Percentiles rank a stretch among this genome's conserved stretches.
Evolutionary conservation across 345 rosid species (phyloP).

Genomic region (Lenwebbia sp.): DNA sequence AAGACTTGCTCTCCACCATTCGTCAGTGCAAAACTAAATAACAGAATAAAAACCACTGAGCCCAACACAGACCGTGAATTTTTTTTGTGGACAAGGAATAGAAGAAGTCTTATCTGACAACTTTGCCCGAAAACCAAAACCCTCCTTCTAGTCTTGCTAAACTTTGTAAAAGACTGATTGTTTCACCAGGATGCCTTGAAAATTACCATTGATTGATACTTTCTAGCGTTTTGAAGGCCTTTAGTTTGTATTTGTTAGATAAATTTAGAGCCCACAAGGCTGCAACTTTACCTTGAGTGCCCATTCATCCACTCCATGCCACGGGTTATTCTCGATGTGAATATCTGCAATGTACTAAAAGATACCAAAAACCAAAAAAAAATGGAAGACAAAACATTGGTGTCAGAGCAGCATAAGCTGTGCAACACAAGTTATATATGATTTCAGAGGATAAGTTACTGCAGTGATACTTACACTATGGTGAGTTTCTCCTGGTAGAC

Average conservation of each 20-base stretch:
- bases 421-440: not conserved
- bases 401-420: not conserved
- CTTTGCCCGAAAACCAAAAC: not conserved
- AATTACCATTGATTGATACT: not conserved
- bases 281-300: slow-evolving; percentile 65
- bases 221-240: not conserved
- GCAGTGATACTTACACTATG: slow-evolving; percentile 57
- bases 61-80: not conserved
- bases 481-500: slow-evolving; percentile 85
- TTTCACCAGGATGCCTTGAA: not conserved
- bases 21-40: not conserved
- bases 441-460: not conserved
- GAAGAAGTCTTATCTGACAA: not conserved
- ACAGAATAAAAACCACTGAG: not conserved
- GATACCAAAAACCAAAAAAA: not conserved
- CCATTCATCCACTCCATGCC: slow-evolving; percentile 76
- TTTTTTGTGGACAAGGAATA: not conserved
- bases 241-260: not conserved
- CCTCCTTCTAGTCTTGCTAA: not conserved
- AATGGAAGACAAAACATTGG: not conserved
- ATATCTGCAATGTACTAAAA: slow-evolving; percentile 76
- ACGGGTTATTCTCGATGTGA: slow-evolving; percentile 63
- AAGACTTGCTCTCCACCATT: not conserved
- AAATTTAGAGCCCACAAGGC: not conserved
- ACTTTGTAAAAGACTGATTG: not conserved